Evolutionary conservation across 2,329 filamentous ascomycete genomes (phyloP), one percentile per base, ranked within the genome.

Genomic region (Rutstroemia sp.): DNA sequence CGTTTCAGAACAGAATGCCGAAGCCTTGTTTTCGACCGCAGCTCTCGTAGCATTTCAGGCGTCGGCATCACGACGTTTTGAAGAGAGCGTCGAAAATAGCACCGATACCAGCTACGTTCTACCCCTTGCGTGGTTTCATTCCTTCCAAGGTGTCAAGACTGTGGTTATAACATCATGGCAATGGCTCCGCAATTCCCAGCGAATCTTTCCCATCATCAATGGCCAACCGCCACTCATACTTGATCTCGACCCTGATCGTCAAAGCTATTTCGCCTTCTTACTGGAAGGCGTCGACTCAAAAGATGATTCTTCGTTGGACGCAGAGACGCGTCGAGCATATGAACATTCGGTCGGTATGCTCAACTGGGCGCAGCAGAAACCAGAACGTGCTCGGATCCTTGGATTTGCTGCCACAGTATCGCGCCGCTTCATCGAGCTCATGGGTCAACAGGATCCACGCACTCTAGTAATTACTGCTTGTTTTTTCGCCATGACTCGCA

Each of bases 41-140:
- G 75, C 82, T 2, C 73, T 87, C 63, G 82, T 90, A 67, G 74
- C 87, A 65, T 83, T 89, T 69, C 76, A 90, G 68, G 75, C 87
- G 62, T 78, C 82, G 27, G 75, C 88, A 42, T 76, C 82, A 49
- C 73, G 86, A 63, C 76, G 84, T 57, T 85, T 85, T 59, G 76
- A 77, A 57, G 79, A 82, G 51, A 80, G 83, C 10, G 21, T 37
- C 56, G 80, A 83, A 51, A 65, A 67, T 10, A 64, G 66, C 3
- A 14, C 34, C n/a, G 70, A 71, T 48, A 72, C 75, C 46, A 73
- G 73, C 41, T 86, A 86, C 65, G 73, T 74, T 17, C 69, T 84
- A n/a, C 83, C 83, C 0, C 70, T 85, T 45, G 76, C 80, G 3
- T 86, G 81, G 82, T 86, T 86, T 59, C 82, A 86, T 65, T 79